phyloP scores from a whole-genome alignment of 2,329 filamentous ascomycete species.

The Claviceps humidiphila region DNA sequence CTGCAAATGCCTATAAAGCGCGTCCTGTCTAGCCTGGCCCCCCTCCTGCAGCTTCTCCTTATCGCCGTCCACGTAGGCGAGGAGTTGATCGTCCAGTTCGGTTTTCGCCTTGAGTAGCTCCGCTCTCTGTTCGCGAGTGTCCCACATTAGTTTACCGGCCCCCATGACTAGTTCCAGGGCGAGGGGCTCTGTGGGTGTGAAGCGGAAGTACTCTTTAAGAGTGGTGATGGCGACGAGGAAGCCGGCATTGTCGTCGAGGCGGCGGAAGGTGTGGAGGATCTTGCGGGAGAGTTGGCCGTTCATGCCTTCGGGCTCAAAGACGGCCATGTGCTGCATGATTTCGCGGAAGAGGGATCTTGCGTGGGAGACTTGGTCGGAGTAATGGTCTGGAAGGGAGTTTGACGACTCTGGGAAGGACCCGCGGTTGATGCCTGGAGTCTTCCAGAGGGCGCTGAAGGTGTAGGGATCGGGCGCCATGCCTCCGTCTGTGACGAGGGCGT shows the following conservation, averaged over 20 bases:
- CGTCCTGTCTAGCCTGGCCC: conserved; percentile 19
- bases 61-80: conserved; percentile 17
- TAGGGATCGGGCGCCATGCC: conserved; percentile 48
- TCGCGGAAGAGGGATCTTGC: conserved; percentile 33
- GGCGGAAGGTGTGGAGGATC: conserved; percentile 37
- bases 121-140: conserved; percentile 25
- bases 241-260: conserved; percentile 29
- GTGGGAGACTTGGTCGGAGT: conserved; percentile 15
- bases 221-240: conserved; percentile 32
- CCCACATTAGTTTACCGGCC: conserved; percentile 30
- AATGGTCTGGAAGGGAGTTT: too few species aligned
- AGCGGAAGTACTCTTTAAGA: conserved; percentile 29
- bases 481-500: conserved; percentile 34
- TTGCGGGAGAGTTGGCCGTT: conserved; percentile 35
- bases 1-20: conserved; percentile 30
- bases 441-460: conserved; percentile 58
- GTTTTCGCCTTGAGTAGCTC: conserved; percentile 29
- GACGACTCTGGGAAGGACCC: too few species aligned
- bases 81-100: conserved; percentile 27
- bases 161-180: conserved; percentile 33
- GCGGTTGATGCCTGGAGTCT: conserved; percentile 39
- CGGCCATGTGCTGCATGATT: conserved; percentile 33
- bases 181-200: conserved; percentile 30
- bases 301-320: conserved; percentile 30
- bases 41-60: conserved; percentile 20